Percentiles rank a stretch among this genome's conserved stretches.
Evolutionary conservation across 345 rosid genomes (phyloP).

Genomic region (thale cress (Arabidopsis thaliana)): DNA sequence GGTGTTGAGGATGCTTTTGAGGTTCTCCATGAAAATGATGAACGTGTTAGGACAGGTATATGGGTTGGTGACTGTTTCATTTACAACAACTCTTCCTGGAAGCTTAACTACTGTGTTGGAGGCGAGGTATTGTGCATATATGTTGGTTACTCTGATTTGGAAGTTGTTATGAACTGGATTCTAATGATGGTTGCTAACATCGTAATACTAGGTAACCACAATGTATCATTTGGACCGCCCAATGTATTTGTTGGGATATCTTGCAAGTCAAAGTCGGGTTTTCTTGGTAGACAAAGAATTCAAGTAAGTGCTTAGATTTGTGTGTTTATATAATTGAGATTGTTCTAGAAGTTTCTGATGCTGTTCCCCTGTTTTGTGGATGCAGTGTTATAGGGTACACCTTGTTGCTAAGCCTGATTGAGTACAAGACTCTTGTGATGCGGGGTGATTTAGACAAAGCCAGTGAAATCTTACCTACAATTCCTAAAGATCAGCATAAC

Average conservation of each 20-base stretch:
- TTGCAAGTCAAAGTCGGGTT: conserved; percentile 96
- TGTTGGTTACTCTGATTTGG: conserved; percentile 25
- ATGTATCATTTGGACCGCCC: conserved; percentile 99
- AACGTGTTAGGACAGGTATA: conserved; percentile 96
- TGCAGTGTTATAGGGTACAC: conserved; percentile 88
- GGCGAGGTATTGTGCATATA: conserved; percentile 76
- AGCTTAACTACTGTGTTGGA: conserved; percentile 98
- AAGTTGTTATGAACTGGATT: conserved; percentile 13
- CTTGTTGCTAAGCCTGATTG: conserved; percentile 83
- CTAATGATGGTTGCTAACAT: conserved; percentile 19
- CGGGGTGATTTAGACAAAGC: conserved; percentile 90
- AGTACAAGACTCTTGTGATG: conserved; percentile 96
- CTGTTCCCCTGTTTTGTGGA: conserved; percentile 15
- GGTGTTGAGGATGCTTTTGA: conserved; percentile 99
- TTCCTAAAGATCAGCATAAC: conserved; percentile 85
- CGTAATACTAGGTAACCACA: conserved; percentile 74
- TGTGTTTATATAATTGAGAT: conserved; percentile 27
- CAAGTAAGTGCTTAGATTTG: conserved; percentile 61
- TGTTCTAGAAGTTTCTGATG: conserved; percentile 29
- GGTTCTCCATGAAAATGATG: conserved; percentile 97
- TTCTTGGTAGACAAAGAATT: conserved; percentile 98
- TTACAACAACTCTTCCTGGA: conserved; percentile 96
- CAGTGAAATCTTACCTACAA: conserved; percentile 77
- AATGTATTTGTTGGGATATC: conserved; percentile 98
- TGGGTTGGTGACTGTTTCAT: conserved; percentile 99